Evolutionary conservation across 2,329 filamentous ascomycete species (phyloP).

Genomic region (Aspergillus ustus): DNA sequence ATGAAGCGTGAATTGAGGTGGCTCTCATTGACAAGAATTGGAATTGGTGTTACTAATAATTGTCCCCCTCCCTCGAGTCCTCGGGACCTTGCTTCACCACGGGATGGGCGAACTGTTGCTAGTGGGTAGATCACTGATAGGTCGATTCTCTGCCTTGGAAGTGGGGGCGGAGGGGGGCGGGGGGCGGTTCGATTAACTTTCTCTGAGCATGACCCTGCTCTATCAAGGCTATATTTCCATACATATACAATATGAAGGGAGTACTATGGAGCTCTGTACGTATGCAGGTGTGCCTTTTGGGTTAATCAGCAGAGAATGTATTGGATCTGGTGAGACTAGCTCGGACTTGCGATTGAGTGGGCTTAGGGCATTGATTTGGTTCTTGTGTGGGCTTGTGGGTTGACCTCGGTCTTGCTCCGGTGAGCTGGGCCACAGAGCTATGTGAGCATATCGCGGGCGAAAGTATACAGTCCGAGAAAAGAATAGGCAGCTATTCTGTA

Average conservation of each 20-base stretch:
- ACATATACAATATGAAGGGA: not conserved
- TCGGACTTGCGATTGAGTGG: not conserved
- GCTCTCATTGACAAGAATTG: not conserved
- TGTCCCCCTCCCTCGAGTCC: not conserved
- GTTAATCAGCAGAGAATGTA: not conserved
- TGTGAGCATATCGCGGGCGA: not conserved
- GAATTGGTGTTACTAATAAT: not conserved
- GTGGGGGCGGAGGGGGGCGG: no score
- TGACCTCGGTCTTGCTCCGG: not conserved
- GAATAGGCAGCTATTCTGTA: not conserved
- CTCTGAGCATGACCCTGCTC: not conserved
- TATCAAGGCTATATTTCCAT: not conserved
- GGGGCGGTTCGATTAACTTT: not conserved
- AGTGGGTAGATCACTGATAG: conserved; percentile 4
- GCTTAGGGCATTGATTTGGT: not conserved
- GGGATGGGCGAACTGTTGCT: not conserved
- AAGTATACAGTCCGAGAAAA: not conserved
- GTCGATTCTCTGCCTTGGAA: conserved; percentile 6
- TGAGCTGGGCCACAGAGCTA: not conserved
- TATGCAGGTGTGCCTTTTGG: not conserved
- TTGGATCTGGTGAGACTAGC: not conserved
- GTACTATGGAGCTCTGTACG: not conserved
- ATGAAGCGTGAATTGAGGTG: not conserved
- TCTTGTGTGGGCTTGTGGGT: not conserved
- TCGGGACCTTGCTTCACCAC: not conserved